Base-by-base conservation (phyloP, 371 early-diverging fungal genomes). In the Mucor lusitanicus region DNA sequence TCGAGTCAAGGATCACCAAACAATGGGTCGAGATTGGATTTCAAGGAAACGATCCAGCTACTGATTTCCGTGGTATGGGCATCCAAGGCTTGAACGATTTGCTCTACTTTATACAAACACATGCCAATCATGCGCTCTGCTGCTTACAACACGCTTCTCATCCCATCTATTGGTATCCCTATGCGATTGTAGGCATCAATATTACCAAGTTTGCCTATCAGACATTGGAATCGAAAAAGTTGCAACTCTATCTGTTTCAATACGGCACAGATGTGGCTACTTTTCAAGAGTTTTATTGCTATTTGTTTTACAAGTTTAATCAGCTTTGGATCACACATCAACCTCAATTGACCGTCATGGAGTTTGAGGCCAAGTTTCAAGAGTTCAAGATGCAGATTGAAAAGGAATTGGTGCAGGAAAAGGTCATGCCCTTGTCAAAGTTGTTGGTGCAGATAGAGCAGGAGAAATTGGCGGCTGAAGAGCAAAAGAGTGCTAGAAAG, bases 21-120 rank as follows among this genome's bases (percentile, higher is more conserved):
- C 91, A 92, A 70, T 94, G 94, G 94, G 73, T 77, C 50, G 83
- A 87, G 58, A 84, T 93, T 71, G 92, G 91, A 0, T 95, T 95
- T 68, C 95, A 95, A 68, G 94, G 94, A 39, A 78, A 75, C 21
- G 93, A 94, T 73, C 95, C 94, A 1, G 91, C 95, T 9, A 93
- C 94, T 0, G 95, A 95, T 79, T 95, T 95, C 65, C 84, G 95
- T 32, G 92, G 93, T 27, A 93, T 95, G 94, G 95, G 91, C 6
- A 73, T 91, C 64, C 88, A 91, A 46, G 93, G 88, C 6, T 69
- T 94, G 9, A 90, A 93, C 71, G 90, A 93, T 65, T 79, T 95
- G 28, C 71, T 88, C 2, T 93, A 91, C 70, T 91, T 86, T 74
- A 87, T 88, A 4, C 69, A 84, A 64, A 70, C 70, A 23, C 85